Evolutionary conservation across 2,329 filamentous ascomycete genomes (phyloP).

Genomic region (Arthrocladium fulminans): DNA sequence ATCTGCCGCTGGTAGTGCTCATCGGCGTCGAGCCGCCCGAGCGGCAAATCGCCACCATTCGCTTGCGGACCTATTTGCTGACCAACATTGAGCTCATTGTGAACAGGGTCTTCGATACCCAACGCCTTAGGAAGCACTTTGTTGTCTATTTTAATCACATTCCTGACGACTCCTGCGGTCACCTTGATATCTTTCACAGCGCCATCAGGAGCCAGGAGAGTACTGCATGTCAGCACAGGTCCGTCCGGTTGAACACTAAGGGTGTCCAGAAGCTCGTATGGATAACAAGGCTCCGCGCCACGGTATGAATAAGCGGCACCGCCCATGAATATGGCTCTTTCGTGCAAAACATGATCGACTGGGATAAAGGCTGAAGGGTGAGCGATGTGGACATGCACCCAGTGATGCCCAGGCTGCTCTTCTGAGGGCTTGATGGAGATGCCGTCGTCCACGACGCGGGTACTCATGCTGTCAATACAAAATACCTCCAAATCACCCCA

Average conservation of each 20-base stretch:
- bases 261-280: constrained; percentile 37
- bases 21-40: background rate
- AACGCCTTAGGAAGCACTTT: background rate
- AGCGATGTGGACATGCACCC: constrained; percentile 55
- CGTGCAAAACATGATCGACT: constrained; percentile 42
- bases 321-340: constrained; percentile 47
- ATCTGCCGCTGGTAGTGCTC: background rate
- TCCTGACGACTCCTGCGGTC: constrained; percentile 44
- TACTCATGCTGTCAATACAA: constrained; percentile 48
- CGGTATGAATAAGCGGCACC: constrained; percentile 47
- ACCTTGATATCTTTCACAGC: constrained; percentile 48
- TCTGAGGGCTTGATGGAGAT: constrained; percentile 44
- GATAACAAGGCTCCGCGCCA: constrained; percentile 49
- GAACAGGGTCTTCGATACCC: background rate
- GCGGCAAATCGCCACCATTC: background rate
- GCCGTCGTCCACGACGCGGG: constrained; percentile 55
- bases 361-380: constrained; percentile 56
- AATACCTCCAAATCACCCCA: constrained; percentile 50
- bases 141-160: constrained; percentile 44
- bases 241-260: constrained; percentile 47
- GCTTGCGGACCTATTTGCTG: background rate
- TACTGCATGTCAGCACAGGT: constrained; percentile 55
- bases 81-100: background rate
- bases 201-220: constrained; percentile 44
- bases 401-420: constrained; percentile 39